Evolutionary conservation across 768 basidiomycete genomes (phyloP), one percentile per base, ranked within the genome.

Genomic region (Suillus occidentalis): DNA sequence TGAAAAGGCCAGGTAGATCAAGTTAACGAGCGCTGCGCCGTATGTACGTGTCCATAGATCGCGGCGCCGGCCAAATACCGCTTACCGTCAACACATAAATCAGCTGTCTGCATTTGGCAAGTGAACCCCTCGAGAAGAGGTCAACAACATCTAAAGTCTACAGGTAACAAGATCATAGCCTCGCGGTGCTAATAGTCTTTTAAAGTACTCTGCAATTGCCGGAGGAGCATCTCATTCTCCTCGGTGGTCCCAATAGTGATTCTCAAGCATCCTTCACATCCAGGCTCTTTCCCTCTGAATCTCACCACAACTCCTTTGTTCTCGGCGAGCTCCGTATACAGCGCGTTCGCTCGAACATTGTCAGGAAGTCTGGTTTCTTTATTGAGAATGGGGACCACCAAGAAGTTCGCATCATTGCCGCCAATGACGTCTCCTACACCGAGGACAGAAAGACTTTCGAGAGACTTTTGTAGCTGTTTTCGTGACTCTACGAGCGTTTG

Each of bases 261-360:
- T 63, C 97, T 80, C 77, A 99, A 71, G 73, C 94, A 97, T 0
- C 89, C 97, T 39, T 81, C 80, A 68, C 97, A 99, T 0, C 97
- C 97, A 12, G 82, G 72, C 77, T 99, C 97, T 18, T 82, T 79
- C 0, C 97, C 97, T 61, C 97, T 82, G 78, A 87, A 99, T 61
- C 97, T 81, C 12, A 99, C 94, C 16, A 99, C 97, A 0, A 99
- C 89, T 0, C 90, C 92, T 66, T 86, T 83, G 62, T 87, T 82
- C 75, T 96, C 95, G 5, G 97, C 97, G 64, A 99, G 82, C 12
- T 84, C 78, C 72, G 87, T 89, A 77, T 99, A 99, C 31, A 95
- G 81, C 60, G 73, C 76, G 58, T 80, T 77, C 0, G 94, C 86
- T 18, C 91, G 83, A 25, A 60, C 73, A 66, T 85, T 93, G 74